A percentile compares a stretch with the other conserved stretches of the same genome.
phyloP scores from a whole-genome alignment of 2,329 filamentous ascomycete species.

The Ascochyta pisi region DNA sequence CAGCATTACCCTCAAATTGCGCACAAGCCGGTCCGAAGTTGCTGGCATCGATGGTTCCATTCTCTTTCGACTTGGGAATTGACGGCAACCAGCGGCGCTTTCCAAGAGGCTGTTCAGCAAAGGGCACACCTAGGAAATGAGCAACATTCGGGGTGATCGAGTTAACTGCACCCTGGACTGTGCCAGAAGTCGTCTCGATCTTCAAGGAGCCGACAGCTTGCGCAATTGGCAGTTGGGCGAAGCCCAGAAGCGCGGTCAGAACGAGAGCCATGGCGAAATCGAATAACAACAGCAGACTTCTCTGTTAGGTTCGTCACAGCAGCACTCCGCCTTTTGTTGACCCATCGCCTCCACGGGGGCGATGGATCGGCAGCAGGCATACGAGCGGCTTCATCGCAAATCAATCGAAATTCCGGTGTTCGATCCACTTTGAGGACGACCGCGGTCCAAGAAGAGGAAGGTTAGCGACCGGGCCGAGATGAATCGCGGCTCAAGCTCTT shows the following conservation, averaged over 20 bases:
- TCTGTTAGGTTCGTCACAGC: not conserved
- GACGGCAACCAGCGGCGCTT: conserved; percentile 45
- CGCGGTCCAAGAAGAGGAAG: conserved; percentile 7
- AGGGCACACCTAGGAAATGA: conserved; percentile 50
- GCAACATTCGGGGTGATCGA: conserved; percentile 46
- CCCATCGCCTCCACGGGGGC: not conserved
- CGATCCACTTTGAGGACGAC: conserved; percentile 8
- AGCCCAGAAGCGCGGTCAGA: conserved; percentile 15
- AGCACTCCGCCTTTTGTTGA: conserved; percentile 5
- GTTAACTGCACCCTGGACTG: conserved; percentile 44
- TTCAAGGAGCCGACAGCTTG: conserved; percentile 24
- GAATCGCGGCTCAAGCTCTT: not conserved
- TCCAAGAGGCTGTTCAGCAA: conserved; percentile 45
- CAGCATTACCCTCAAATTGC: conserved; percentile 27
- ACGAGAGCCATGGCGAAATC: conserved; percentile 17
- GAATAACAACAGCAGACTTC: not conserved
- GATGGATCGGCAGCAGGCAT: conserved; percentile 14
- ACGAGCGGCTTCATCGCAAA: conserved; percentile 9
- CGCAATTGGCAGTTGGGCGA: conserved; percentile 17
- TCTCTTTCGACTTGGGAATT: conserved; percentile 23
- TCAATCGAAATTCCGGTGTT: conserved; percentile 9
- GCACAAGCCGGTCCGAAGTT: conserved; percentile 39
- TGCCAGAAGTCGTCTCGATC: conserved; percentile 37
- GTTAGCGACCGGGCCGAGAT: not conserved
- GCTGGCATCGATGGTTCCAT: conserved; percentile 34